Evolutionary conservation across 768 basidiomycete genomes (phyloP), one percentile per base, ranked within the genome.

Genomic region (Pleurotus djamor): DNA sequence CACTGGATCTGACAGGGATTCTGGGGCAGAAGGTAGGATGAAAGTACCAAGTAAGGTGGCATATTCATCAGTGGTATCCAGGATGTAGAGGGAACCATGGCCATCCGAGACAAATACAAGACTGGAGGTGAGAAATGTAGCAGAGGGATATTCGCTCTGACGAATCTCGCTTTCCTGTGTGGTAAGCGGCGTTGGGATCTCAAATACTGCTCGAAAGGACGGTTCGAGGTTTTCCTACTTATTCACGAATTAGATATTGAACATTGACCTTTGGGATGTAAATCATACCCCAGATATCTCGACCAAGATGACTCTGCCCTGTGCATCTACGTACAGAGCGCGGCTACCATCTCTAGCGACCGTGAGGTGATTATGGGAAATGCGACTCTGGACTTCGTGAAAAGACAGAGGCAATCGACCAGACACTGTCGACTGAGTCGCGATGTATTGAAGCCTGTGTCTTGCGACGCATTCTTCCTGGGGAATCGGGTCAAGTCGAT

Each of bases 311-410:
- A 93, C 83, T 55, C 77, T 80, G 57, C 82, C 80, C 3, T 83
- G 76, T 36, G 80, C 75, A 65, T 94, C 92, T 28, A 94, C 72
- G 65, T 93, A 95, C 32, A 86, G 72, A 2, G 84, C 84, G 21
- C 76, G 75, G 17, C 76, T 72, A 9, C 76, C 74, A 37, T 78
- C 68, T 13, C 69, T 67, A 16, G 82, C 80, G 3, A 84, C 71
- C 10, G 79, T 72, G 12, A 95, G 79, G 67, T 95, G 93, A 64
- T 95, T 94, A 70, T 94, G 90, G 13, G 87, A 82, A 60, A 95
- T 91, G 51, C 93, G 79, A 66, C 88, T 91, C 69, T 91, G 88
- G 58, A 94, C 88, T 65, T 94, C 93, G 59, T 91, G 82, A 65
- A 93, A 90, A 1, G 87, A 85, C 17, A 94, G 76, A 6, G 85